Evolutionary conservation across 2,329 filamentous ascomycete species (phyloP).

Genomic region (Sclerotiophoma versabilis): DNA sequence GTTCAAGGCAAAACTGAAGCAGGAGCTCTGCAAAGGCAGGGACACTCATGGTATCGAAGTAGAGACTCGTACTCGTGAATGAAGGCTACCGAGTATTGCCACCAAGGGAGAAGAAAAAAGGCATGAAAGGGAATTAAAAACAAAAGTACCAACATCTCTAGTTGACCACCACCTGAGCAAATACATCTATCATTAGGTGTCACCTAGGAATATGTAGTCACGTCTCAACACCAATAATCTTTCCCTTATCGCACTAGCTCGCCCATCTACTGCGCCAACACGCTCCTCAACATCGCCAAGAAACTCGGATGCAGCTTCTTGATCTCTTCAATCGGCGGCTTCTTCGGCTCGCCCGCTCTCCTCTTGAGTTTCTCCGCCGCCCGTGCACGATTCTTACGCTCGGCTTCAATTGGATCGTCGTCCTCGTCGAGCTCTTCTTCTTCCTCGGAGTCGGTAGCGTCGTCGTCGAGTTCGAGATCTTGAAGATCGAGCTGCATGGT

Average conservation of each 20-base stretch:
- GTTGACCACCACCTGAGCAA: neutral
- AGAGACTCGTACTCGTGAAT: too few species aligned
- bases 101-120: too few species aligned
- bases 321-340: slow-evolving; percentile 80
- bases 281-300: slow-evolving; percentile 78
- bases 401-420: slow-evolving; percentile 84
- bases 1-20: too few species aligned
- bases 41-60: neutral
- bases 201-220: slow-evolving; percentile 5
- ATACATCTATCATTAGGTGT: slow-evolving; percentile 1
- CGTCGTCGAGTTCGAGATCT: slow-evolving; percentile 81
- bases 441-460: slow-evolving; percentile 64
- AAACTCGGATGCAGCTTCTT: slow-evolving; percentile 82
- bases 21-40: too few species aligned
- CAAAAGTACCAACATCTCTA: too few species aligned
- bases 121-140: neutral
- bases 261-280: slow-evolving; percentile 68
- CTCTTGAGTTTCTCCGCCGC: slow-evolving; percentile 81
- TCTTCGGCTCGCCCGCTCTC: slow-evolving; percentile 82
- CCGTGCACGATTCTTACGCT: slow-evolving; percentile 78
- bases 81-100: too few species aligned
- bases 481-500: slow-evolving; percentile 70
- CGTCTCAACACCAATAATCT: neutral
- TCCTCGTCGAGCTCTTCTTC: slow-evolving; percentile 71
- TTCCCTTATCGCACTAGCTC: neutral